phyloP scores from a whole-genome alignment of 139 green algal genomes.

The Protoeuglena noctilucae region DNA sequence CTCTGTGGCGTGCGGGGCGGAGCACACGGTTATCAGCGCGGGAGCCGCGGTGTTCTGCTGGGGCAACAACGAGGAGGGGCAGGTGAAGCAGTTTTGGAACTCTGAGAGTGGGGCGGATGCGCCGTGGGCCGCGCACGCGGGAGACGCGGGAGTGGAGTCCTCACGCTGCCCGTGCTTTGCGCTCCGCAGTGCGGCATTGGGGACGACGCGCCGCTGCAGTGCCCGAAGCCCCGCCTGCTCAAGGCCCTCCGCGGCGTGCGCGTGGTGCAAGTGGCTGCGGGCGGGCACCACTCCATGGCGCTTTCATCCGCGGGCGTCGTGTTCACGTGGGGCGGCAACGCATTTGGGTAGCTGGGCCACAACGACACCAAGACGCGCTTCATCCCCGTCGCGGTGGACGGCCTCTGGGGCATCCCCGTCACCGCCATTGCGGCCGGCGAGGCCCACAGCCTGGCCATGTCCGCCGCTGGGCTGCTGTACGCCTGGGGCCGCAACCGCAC shows the following conservation, averaged over 20 bases:
- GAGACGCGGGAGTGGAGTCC: constrained; percentile 1
- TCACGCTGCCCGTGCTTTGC: background rate
- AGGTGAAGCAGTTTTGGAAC: constrained; percentile 39
- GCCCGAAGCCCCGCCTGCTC: constrained; percentile 37
- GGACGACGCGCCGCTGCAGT: constrained; percentile 35
- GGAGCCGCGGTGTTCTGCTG: constrained; percentile 58
- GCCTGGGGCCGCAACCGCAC: constrained; percentile 65
- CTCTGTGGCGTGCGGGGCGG: constrained; percentile 29
- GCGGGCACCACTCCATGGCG: constrained; percentile 52
- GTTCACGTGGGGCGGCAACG: constrained; percentile 62
- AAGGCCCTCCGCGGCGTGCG: constrained; percentile 25
- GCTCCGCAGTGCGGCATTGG: constrained; percentile 4
- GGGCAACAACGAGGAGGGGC: constrained; percentile 58
- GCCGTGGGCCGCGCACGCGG: constrained; percentile 1
- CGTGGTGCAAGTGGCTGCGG: constrained; percentile 44
- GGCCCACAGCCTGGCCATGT: constrained; percentile 59
- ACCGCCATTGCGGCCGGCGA: constrained; percentile 56
- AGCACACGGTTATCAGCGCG: constrained; percentile 64
- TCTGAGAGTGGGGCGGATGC: constrained; percentile 13
- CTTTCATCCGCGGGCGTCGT: constrained; percentile 66
- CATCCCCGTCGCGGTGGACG: constrained; percentile 38
- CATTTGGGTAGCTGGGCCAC: constrained; percentile 55
- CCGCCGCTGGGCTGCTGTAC: constrained; percentile 63
- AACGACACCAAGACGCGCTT: constrained; percentile 36
- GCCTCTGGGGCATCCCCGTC: constrained; percentile 64